A percentile compares a stretch with the other conserved stretches of the same genome.
These are phyloP conservation scores for Sechiopsis laciniata DNA, from an alignment of 306 rosid genomes.

Conservation along the genomic window DNA sequence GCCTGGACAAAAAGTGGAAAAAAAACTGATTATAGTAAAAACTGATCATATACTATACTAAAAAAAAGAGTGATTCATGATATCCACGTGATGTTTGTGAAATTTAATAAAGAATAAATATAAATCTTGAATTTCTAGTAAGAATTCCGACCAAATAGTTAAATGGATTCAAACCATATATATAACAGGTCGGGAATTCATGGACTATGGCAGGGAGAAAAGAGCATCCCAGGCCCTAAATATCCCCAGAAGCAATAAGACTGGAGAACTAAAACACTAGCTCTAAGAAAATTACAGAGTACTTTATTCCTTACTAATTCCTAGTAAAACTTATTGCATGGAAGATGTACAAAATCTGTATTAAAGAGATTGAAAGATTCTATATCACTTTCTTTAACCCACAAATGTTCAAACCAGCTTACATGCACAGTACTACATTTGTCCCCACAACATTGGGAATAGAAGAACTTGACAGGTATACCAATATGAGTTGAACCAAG, in stretches of 20 bases:
- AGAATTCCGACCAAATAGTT: neutral
- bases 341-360: neutral
- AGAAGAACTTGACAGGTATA: neutral
- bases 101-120: neutral
- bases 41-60: neutral
- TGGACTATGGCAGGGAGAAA: neutral
- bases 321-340: neutral
- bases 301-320: neutral
- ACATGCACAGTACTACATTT: neutral
- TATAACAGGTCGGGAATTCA: neutral
- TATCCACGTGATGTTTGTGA: neutral
- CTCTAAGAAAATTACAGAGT: neutral
- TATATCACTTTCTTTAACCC: neutral
- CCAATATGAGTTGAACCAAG: neutral
- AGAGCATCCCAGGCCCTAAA: neutral
- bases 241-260: neutral
- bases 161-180: neutral
- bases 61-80: neutral
- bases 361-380: neutral
- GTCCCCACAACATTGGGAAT: neutral
- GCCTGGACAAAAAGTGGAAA: constrained; percentile 8
- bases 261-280: neutral
- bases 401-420: neutral
- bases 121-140: neutral
- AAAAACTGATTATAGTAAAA: too few relatives aligned